Base-by-base conservation (phyloP, 371 early-diverging fungal species). In the Haplosporangium sp. region DNA sequence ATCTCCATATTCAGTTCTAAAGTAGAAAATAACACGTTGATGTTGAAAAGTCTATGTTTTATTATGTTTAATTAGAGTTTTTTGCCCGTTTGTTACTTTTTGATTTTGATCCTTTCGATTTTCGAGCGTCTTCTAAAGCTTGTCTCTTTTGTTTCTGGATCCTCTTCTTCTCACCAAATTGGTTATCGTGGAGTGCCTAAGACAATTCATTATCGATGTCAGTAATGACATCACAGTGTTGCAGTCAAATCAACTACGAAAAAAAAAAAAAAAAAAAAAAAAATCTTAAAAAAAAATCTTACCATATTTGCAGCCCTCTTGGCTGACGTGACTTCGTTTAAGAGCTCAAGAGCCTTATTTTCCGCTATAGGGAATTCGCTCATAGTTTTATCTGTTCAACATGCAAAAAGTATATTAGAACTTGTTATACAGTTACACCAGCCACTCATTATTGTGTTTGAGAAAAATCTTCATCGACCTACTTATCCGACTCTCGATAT, bases 261-360 rank as follows among this genome's bases (percentile, higher is more conserved):
- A 27, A 27, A 27, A 27, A 27, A 27, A 27, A 27, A 27, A 27
- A 27, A 27, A 27, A 27, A 27, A 27, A 27, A 27, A 27, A 27
- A 27, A 27, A 27, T 27, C 27, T 27, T 27, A 27, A 27, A 27
- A 27, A 27, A 55, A 7, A 9, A 7, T 20, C 27, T 69, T 90
- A 91, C 92, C 96, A 97, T 92, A 27, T 88, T 92, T 1, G 99
- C 98, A 11, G 91, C 90, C 2, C 98, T 89, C 76, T 95, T 96
- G 7, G 99, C 99, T 0, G 94, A 85, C 10, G 92, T 84, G 2
- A 99, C 98, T 74, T 94, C 93, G 61, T 89, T 90, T 71, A 99
- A 82, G 6, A 89, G 77, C 15, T 95, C 95, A 40, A 96, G 73
- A 1, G 96, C 94, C 38, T 90, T 90, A 64, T 91, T 90, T 75